A percentile compares a stretch with the other conserved stretches of the same genome.
phyloP scores from a whole-genome alignment of 495 filamentous ascomycete genomes.

The Cercophora scortea region DNA sequence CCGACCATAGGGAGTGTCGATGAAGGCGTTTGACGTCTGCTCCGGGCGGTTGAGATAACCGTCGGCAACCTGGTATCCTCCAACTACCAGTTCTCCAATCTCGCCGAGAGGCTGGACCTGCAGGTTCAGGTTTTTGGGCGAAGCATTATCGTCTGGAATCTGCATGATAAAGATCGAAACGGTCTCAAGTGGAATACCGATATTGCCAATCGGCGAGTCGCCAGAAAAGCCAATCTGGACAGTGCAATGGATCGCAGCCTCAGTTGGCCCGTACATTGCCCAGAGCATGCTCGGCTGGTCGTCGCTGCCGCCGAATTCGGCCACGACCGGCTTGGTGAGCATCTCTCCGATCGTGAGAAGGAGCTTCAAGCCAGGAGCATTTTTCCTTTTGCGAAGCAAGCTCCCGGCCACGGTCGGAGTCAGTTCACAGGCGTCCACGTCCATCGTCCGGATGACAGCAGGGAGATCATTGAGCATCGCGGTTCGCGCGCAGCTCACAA shows the following conservation, averaged over 20 bases:
- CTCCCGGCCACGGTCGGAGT: constrained; percentile 74
- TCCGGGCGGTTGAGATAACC: constrained; percentile 80
- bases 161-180: constrained; percentile 66
- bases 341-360: constrained; percentile 84
- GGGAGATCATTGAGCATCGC: constrained; percentile 64
- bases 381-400: constrained; percentile 51
- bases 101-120: constrained; percentile 56
- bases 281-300: constrained; percentile 49
- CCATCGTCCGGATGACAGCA: constrained; percentile 49
- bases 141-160: constrained; percentile 16
- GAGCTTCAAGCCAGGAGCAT: constrained; percentile 53
- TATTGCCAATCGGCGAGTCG: constrained; percentile 50
- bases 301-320: constrained; percentile 57
- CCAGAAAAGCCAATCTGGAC: constrained; percentile 27
- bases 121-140: constrained; percentile 14
- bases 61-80: constrained; percentile 68
- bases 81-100: constrained; percentile 74
- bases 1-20: constrained; percentile 43
- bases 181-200: constrained; percentile 65
- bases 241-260: constrained; percentile 68
- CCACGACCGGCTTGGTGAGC: constrained; percentile 62
- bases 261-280: constrained; percentile 85
- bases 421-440: constrained; percentile 73
- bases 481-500: constrained; percentile 58
- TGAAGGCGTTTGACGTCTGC: constrained; percentile 64